Base-by-base conservation (phyloP, 169 alveolate genomes). In the Eimeria praecox region DNA sequence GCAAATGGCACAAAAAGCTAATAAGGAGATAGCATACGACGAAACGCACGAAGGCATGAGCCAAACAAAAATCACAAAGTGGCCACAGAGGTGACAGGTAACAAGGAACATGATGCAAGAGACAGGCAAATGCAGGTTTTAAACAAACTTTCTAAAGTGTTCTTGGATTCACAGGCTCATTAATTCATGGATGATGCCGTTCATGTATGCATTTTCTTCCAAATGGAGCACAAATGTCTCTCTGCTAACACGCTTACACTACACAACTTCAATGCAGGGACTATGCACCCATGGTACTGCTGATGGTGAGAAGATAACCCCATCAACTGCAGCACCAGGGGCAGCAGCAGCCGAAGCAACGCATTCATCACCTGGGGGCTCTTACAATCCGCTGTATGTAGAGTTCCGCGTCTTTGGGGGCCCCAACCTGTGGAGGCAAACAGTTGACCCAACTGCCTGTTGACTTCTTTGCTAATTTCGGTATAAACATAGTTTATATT, bases 311-410 rank as follows among this genome's bases (percentile, higher is more conserved):
- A 38, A 24, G 27, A 59, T n/a, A 16, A 59, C 69, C 30, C 30
- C 22, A 59, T 9, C 69, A 59, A 22, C 27, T 59, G 69, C 69
- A 59, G 69, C 69, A 42, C 22, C 46, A 73, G 49, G 54, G 27
- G 83, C 83, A 73, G 83, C n/a, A 30, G 44, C 49, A 38, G 12
- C 1, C 4, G 3, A 18, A 73, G 52, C 30, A 73, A 33, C 46
- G 27, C 27, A 38, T 71, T 27, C 22, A 1, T 42, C 33, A 78
- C 89, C 89, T 78, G 64, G 89, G 89, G 40, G 89, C 62, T 18
- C 89, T 78, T 38, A 52, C 89, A 27, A 42, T 49, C 54, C 92
- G 92, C 92, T 83, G 92, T 49, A 83, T 77, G 54, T 83, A 83
- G 24, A 56, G 77, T 3, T 83, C 92, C 54, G 62, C 33, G 77